phyloP scores from a whole-genome alignment of 164 flowering plant genomes.

The Sextonia rubra region DNA sequence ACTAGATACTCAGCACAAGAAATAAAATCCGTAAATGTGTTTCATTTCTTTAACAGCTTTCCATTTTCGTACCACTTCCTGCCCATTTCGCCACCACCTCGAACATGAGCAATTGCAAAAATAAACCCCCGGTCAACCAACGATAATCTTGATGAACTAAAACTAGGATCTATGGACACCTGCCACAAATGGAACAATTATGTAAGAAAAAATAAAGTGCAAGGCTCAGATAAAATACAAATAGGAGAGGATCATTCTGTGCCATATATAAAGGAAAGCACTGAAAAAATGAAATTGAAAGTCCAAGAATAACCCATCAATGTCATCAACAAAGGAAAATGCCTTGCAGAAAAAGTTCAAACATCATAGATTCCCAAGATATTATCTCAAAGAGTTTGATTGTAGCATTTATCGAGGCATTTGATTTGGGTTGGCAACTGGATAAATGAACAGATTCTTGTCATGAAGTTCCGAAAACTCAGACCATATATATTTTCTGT shows the following conservation, averaged over 20 bases:
- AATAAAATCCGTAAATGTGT: slow-evolving; percentile 89
- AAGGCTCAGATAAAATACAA: not conserved
- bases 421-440: not conserved
- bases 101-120: slow-evolving; percentile 82
- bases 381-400: not conserved
- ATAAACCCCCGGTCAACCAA: slow-evolving; percentile 83
- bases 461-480: not conserved
- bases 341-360: not conserved
- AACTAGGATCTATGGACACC: slow-evolving; percentile 70
- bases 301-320: not conserved
- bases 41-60: slow-evolving; percentile 75
- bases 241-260: not conserved
- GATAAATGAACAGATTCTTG: not conserved
- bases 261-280: not conserved
- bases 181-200: slow-evolving; percentile 21
- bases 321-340: not conserved
- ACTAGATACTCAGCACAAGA: slow-evolving; percentile 74
- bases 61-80: slow-evolving; percentile 97
- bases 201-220: not conserved
- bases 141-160: slow-evolving; percentile 69
- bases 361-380: not conserved
- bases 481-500: not conserved
- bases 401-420: not conserved
- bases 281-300: not conserved
- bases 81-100: slow-evolving; percentile 99